phyloP scores from a whole-genome alignment of 2,329 filamentous ascomycete species.

The Amauroascus verrucosus region DNA sequence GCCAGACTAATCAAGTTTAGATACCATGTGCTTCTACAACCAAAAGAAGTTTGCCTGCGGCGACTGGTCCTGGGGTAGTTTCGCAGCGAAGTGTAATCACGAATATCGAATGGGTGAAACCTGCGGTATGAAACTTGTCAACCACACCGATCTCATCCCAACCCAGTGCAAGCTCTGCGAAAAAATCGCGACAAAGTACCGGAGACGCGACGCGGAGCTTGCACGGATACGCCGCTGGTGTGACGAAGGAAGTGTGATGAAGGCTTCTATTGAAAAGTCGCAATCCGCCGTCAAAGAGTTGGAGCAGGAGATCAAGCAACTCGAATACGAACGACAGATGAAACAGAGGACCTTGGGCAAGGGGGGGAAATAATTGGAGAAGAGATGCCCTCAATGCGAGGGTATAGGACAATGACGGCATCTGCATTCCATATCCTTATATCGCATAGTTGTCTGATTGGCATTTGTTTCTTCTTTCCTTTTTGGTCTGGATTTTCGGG shows the following conservation, averaged over 20 bases:
- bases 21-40: conserved; percentile 87
- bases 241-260: conserved; percentile 53
- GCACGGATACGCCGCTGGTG: conserved; percentile 69
- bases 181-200: conserved; percentile 75
- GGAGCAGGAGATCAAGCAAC: conserved; percentile 56
- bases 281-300: conserved; percentile 63
- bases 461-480: conserved; percentile 12
- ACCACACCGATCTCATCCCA: conserved; percentile 54
- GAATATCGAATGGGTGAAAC: conserved; percentile 95
- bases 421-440: conserved; percentile 15
- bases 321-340: conserved; percentile 48
- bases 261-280: conserved; percentile 55
- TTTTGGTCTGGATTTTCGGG: conserved; percentile 11
- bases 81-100: conserved; percentile 83
- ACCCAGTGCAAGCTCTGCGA: conserved; percentile 75
- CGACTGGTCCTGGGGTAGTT: conserved; percentile 91
- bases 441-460: conserved; percentile 17
- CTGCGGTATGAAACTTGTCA: conserved; percentile 85
- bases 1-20: conserved; percentile 30
- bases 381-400: neutral
- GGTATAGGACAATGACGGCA: neutral
- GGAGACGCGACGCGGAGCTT: conserved; percentile 62
- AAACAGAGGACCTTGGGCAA: conserved; percentile 27
- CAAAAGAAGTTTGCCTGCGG: conserved; percentile 75
- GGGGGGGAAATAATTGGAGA: conserved; percentile 13